Evolutionary conservation across 345 rosid species (phyloP).

Genomic region (Turritis glabra): DNA sequence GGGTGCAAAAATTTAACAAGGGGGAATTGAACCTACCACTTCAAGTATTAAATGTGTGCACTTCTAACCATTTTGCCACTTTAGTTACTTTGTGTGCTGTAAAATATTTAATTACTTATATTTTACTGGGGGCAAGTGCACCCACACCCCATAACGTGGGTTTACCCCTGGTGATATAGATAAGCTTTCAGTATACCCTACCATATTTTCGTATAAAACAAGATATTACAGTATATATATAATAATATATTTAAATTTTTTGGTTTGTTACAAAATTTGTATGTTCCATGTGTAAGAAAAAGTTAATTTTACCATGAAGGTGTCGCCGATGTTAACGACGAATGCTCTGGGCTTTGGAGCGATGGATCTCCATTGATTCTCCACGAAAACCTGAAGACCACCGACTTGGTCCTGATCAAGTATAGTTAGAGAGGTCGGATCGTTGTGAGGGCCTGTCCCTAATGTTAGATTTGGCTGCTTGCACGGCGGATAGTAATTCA

Average conservation of each 20-base stretch:
- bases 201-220: neutral
- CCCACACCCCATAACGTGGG: no score
- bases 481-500: constrained; percentile 73
- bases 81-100: no score
- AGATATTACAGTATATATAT: neutral
- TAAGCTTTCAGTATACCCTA: neutral
- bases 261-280: neutral
- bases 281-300: neutral
- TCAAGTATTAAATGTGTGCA: no score
- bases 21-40: no score
- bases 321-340: constrained; percentile 74
- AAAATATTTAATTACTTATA: no score
- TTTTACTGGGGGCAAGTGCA: no score
- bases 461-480: constrained; percentile 48
- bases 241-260: neutral
- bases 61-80: no score
- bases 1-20: no score
- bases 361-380: constrained; percentile 58
- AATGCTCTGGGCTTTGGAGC: constrained; percentile 59
- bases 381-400: constrained; percentile 66
- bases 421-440: constrained; percentile 73
- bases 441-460: constrained; percentile 88
- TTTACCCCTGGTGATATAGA: no score
- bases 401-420: constrained; percentile 83
- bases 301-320: constrained; percentile 56